Conservation (phyloP, 805 yeast genomes). For the Sugiyamaella smithiae region DNA sequence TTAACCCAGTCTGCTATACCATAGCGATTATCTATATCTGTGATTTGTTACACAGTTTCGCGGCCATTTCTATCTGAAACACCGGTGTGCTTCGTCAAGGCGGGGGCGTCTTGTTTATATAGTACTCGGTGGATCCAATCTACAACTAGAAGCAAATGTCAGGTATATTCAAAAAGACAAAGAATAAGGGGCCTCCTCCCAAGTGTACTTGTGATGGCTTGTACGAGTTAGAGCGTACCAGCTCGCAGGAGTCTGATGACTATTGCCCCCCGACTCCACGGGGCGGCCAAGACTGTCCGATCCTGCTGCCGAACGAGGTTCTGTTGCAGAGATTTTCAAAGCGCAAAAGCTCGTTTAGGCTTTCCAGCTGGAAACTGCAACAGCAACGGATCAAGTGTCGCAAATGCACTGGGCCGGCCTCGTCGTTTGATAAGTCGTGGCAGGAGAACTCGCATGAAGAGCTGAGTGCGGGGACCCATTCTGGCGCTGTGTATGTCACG, state of each 20-base stretch:
- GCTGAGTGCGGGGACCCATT: constrained; percentile 16
- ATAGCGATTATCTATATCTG: too few species aligned
- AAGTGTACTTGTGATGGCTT: constrained; percentile 6
- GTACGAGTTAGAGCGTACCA: constrained; percentile 1
- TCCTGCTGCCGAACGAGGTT: constrained; percentile 31
- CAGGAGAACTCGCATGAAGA: constrained; percentile 17
- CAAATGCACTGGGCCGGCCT: constrained; percentile 8
- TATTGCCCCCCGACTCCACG: constrained; percentile 25
- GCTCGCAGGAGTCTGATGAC: constrained; percentile 3
- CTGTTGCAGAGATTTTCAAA: constrained; percentile 28
- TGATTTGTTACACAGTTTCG: too few species aligned
- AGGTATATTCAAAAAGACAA: background rate
- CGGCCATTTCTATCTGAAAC: too few species aligned
- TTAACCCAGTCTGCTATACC: too few species aligned
- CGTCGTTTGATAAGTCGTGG: background rate
- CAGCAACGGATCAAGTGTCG: constrained; percentile 14
- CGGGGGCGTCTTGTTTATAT: too few species aligned
- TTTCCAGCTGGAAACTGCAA: constrained; percentile 16
- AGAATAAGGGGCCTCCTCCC: background rate
- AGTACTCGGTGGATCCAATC: too few species aligned
- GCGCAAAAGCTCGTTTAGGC: constrained; percentile 21
- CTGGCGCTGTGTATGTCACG: constrained; percentile 25
- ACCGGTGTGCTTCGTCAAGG: too few species aligned
- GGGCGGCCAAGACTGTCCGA: constrained; percentile 27
- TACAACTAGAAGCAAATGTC: too few species aligned